A percentile compares a stretch with the other conserved stretches of the same genome.
phyloP scores from a whole-genome alignment of 345 rosid genomes.

The Acer saccharum region DNA sequence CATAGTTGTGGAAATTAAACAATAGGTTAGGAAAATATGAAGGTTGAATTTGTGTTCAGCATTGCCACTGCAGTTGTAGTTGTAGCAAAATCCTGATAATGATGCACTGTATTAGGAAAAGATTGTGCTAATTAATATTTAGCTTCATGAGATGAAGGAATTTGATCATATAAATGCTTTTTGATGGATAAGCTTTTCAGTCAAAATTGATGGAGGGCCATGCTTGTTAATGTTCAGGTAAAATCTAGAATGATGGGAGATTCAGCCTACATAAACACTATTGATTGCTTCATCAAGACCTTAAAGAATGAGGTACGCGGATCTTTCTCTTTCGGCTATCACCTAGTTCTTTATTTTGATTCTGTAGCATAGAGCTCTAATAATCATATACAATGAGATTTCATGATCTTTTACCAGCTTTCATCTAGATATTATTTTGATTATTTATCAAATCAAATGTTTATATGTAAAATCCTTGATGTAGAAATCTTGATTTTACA shows the following conservation, averaged over 20 bases:
- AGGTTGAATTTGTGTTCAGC: not conserved
- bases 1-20: not conserved
- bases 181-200: not conserved
- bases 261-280: no score
- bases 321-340: no score
- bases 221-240: constrained; percentile 56
- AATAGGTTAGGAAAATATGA: not conserved
- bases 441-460: no score
- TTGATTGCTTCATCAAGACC: no score
- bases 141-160: not conserved
- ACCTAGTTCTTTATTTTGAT: no score
- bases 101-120: not conserved
- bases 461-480: no score
- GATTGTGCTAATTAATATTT: not conserved
- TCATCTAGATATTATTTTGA: no score
- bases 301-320: no score
- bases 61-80: not conserved
- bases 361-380: no score
- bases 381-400: no score
- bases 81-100: not conserved
- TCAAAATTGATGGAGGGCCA: constrained; percentile 6
- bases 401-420: no score
- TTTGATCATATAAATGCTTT: not conserved
- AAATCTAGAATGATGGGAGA: constrained; percentile 55
- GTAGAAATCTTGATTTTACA: no score